These are phyloP conservation scores for Coprinellus micaceus DNA, from an alignment of 768 basidiomycete genomes.

Conservation along the genomic window DNA sequence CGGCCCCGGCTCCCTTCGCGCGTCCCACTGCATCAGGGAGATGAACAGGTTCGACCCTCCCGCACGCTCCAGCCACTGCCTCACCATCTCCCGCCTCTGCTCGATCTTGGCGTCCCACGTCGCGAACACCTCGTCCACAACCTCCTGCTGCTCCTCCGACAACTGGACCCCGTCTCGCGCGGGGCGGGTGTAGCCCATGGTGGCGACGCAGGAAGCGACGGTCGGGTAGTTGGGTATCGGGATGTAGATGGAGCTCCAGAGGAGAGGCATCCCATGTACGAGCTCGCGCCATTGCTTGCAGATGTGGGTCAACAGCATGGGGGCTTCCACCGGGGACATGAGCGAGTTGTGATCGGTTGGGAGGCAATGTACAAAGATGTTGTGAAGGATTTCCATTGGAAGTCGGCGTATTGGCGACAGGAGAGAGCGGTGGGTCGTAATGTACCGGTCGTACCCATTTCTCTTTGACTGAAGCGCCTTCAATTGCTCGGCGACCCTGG, in stretches of 20 bases:
- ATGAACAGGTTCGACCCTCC: slow-evolving; percentile 1
- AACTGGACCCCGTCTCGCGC: not conserved
- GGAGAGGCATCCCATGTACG: slow-evolving; percentile 12
- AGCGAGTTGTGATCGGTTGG: slow-evolving; percentile 19
- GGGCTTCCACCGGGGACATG: slow-evolving; percentile 17
- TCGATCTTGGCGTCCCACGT: slow-evolving; percentile 8
- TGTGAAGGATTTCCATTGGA: slow-evolving; percentile 16
- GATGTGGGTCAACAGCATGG: slow-evolving; percentile 16
- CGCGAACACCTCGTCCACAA: not conserved
- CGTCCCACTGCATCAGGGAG: slow-evolving; percentile 1
- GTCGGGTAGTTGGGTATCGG: slow-evolving; percentile 14
- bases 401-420: slow-evolving; percentile 17
- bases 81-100: not conserved
- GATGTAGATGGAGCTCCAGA: slow-evolving; percentile 20
- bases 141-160: not conserved
- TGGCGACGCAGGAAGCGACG: not conserved
- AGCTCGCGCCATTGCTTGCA: slow-evolving; percentile 19
- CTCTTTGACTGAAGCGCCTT: slow-evolving; percentile 3
- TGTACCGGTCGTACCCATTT: not conserved
- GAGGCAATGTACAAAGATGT: slow-evolving; percentile 18
- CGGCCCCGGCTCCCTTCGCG: not conserved
- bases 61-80: not conserved
- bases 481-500: slow-evolving; percentile 2
- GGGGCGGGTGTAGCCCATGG: not conserved
- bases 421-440: slow-evolving; percentile 10